Base-by-base conservation (phyloP, 805 yeast genomes). In the Ogataea minuta region DNA sequence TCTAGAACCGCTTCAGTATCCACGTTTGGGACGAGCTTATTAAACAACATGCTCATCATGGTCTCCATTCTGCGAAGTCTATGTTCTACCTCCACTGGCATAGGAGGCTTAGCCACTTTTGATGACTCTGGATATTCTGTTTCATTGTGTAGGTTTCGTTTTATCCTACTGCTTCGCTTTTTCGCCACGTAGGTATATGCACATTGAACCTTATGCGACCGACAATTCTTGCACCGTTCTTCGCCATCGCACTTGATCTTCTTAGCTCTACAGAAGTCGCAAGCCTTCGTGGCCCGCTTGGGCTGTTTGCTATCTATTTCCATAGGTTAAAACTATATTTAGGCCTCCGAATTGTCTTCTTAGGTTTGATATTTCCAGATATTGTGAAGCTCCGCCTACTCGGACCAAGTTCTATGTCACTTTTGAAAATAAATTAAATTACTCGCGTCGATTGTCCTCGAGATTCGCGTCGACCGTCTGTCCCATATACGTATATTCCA, bases 241-340 rank as follows among this genome's bases (percentile, higher is more conserved):
- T 52, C 54, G 0, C 79, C 76, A 50, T 76, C 74, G 49, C 81
- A 76, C 46, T 72, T 74, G 42, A 72, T 67, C 49, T 76, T 76
- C 28, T 74, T 62, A 38, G 52, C 53, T 12, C 79, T 57, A 46
- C 81, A 76, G 38, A 60, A 62, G 44, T 70, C 75, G 49, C 81
- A 76, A 8, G 79, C 80, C 31, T 66, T 62, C 4, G 68, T 53
- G n/a, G 63, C 63, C 34, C 76, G 48, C 15, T 50, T 51, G 2
- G 43, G 10, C 34, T 29, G 40, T 24, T 41, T 41, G 13, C 32
- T 29, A 12, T 19, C 30, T 11, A 25, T 29, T 10, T 40, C 44
- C 34, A 31, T 31, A 19, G 23, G 36, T 10, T 17, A 11, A 7
- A 11, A n/a, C n/a, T n/a, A n/a, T n/a, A n/a, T n/a, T n/a, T n/a